These are phyloP conservation scores for Nannochloropsis salina DNA, from an alignment of 108 stramenopile genomes.

Conservation along the genomic window DNA sequence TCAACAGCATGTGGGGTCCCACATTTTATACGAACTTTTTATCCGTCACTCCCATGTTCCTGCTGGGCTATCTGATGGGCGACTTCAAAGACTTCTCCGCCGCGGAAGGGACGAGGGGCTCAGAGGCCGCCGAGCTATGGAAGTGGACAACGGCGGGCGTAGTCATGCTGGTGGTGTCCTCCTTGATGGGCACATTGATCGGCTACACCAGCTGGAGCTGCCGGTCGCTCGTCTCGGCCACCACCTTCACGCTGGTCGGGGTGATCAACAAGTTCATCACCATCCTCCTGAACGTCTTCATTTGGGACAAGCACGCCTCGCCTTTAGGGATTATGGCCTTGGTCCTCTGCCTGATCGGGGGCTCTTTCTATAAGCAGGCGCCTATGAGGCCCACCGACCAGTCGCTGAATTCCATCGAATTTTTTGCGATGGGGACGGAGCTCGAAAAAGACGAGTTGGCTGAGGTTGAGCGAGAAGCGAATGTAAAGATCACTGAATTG, in stretches of 20 bases:
- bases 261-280: conserved; percentile 41
- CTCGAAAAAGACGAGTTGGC: background rate
- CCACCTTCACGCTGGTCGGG: conserved; percentile 41
- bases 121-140: background rate
- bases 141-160: conserved; percentile 14
- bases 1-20: conserved; percentile 21
- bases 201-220: conserved; percentile 29
- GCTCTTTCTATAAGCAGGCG: conserved; percentile 72
- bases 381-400: conserved; percentile 45
- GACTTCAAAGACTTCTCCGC: conserved; percentile 13
- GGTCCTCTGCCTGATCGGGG: conserved; percentile 72
- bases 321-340: conserved; percentile 66
- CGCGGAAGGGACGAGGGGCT: background rate
- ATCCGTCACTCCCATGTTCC: conserved; percentile 24
- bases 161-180: conserved; percentile 3
- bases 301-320: conserved; percentile 79
- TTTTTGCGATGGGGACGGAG: background rate
- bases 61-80: background rate
- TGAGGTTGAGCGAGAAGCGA: background rate
- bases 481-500: background rate
- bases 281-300: conserved; percentile 29
- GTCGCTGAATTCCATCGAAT: background rate
- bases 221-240: conserved; percentile 25
- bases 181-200: background rate
- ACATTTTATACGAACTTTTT: conserved; percentile 28